Conservation (phyloP, 2,329 filamentous ascomycete species). For the Aureobasidium melanogenum region DNA sequence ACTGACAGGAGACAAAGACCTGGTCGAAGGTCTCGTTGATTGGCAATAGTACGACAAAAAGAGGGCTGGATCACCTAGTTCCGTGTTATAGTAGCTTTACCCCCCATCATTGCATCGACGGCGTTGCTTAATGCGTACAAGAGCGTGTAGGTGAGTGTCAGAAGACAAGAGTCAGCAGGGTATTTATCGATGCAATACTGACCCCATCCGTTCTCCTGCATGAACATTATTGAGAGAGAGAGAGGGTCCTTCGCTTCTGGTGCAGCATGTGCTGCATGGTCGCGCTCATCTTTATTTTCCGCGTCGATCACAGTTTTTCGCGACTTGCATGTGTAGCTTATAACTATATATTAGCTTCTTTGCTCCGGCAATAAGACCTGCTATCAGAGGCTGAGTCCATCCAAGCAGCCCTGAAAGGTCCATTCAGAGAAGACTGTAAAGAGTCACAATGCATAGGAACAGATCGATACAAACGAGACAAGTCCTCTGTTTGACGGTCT, state of each 20-base stretch:
- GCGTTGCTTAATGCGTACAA: neutral
- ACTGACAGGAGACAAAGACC: neutral
- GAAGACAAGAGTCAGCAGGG: neutral
- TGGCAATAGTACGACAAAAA: neutral
- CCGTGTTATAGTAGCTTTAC: neutral
- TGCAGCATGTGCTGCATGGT: neutral
- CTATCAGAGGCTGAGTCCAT: neutral
- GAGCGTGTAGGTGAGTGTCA: neutral
- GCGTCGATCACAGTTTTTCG: neutral
- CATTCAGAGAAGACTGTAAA: neutral
- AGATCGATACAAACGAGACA: neutral
- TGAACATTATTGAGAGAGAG: neutral
- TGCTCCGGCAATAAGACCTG: neutral
- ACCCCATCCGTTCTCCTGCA: neutral
- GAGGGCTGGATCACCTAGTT: neutral
- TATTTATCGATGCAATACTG: neutral
- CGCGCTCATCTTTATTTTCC: neutral
- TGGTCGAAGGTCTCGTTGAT: neutral
- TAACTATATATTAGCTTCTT: neutral
- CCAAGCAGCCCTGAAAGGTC: neutral
- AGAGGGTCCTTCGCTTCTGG: neutral
- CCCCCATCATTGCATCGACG: neutral
- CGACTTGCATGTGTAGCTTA: conserved; percentile 2
- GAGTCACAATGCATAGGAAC: neutral
- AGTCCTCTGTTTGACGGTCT: neutral